These are phyloP conservation scores for Penicillium sp. DNA, from an alignment of 2,329 filamentous ascomycete genomes.

Conservation along the genomic window DNA sequence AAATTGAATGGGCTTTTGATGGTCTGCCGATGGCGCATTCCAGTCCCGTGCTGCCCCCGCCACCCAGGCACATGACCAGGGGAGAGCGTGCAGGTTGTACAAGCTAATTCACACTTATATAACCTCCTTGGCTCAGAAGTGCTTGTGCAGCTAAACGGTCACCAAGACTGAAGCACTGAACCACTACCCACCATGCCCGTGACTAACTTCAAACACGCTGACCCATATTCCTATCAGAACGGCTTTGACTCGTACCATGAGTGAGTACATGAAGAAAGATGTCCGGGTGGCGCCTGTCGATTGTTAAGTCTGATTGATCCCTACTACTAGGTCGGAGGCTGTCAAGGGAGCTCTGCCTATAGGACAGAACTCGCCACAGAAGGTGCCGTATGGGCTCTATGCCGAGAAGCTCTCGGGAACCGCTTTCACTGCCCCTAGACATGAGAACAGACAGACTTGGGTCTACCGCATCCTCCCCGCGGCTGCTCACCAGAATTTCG, in stretches of 20 bases:
- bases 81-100: no score
- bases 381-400: slow-evolving; percentile 68
- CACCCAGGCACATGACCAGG: no score
- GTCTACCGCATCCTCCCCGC: slow-evolving; percentile 62
- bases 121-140: no score
- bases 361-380: slow-evolving; percentile 73
- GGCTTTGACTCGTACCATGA: slow-evolving; percentile 71
- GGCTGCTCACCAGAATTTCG: slow-evolving; percentile 49
- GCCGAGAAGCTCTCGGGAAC: slow-evolving; percentile 69
- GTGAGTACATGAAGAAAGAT: slow-evolving; percentile 40
- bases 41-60: no score
- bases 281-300: no score
- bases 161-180: no score
- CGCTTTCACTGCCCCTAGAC: slow-evolving; percentile 60
- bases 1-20: no score
- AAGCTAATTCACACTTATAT: no score
- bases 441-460: slow-evolving; percentile 63
- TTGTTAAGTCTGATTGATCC: no score
- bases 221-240: slow-evolving; percentile 68
- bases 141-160: no score
- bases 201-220: slow-evolving; percentile 53
- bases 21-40: no score
- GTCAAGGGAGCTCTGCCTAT: slow-evolving; percentile 64
- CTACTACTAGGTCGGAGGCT: slow-evolving; percentile 65
- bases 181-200: slow-evolving; percentile 56